phyloP scores from a whole-genome alignment of 805 yeast species.

The Lipomyces kockii region DNA sequence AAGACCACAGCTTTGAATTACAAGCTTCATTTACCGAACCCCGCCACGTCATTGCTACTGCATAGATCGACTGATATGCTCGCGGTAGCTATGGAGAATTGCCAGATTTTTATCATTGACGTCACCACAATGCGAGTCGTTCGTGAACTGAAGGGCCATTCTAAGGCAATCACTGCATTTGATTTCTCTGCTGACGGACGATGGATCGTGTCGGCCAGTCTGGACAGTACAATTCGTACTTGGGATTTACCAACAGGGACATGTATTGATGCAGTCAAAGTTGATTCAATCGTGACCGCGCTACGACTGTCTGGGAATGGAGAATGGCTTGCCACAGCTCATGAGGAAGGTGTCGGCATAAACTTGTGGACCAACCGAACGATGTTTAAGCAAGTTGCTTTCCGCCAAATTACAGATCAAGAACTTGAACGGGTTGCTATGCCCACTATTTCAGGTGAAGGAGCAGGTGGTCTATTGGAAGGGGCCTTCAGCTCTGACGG shows the following conservation, averaged over 20 bases:
- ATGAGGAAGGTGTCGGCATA: constrained; percentile 87
- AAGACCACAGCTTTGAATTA: constrained; percentile 69
- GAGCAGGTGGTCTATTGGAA: constrained; percentile 69
- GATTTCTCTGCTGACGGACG: constrained; percentile 95
- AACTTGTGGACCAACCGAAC: constrained; percentile 91
- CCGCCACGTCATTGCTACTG: constrained; percentile 75
- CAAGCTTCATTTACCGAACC: constrained; percentile 69
- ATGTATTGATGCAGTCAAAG: constrained; percentile 86
- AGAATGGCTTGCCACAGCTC: constrained; percentile 89
- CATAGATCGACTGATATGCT: constrained; percentile 83
- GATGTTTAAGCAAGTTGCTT: constrained; percentile 71
- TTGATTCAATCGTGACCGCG: constrained; percentile 79
- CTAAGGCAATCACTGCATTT: constrained; percentile 81
- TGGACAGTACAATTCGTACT: constrained; percentile 87
- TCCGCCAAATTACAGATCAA: constrained; percentile 78
- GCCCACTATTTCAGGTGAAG: constrained; percentile 81
- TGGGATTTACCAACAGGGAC: constrained; percentile 99
- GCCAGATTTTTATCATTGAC: constrained; percentile 82
- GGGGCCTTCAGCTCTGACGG: constrained; percentile 69
- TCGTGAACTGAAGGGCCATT: constrained; percentile 87
- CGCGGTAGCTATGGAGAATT: constrained; percentile 85
- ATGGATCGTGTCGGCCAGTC: constrained; percentile 83
- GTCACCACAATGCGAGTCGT: constrained; percentile 78
- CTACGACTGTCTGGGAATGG: constrained; percentile 84
- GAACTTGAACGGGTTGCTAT: constrained; percentile 54